phyloP scores from a whole-genome alignment of 1,284 basidiomycete species.

The Sporisorium graminicola region DNA sequence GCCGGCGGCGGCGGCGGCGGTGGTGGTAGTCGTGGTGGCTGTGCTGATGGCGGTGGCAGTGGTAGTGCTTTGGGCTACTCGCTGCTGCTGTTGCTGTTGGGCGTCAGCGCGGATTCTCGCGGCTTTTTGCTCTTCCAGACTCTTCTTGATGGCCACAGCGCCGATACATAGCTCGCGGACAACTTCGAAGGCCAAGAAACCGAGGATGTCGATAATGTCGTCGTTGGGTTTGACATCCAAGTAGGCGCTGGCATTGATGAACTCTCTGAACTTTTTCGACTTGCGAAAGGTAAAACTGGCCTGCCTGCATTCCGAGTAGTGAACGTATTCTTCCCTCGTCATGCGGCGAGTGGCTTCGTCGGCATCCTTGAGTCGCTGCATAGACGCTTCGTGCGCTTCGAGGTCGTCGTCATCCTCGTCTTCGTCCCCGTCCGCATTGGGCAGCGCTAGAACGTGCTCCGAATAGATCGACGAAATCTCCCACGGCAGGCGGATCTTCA shows the following conservation, averaged over 20 bases:
- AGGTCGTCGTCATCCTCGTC: constrained; percentile 89
- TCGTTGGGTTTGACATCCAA: constrained; percentile 92
- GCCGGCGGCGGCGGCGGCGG: too few relatives aligned
- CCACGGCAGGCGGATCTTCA: constrained; percentile 96
- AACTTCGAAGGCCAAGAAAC: constrained; percentile 97
- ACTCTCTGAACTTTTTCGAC: constrained; percentile 96
- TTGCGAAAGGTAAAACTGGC: constrained; percentile 90
- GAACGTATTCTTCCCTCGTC: constrained; percentile 96
- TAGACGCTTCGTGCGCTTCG: constrained; percentile 93
- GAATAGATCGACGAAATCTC: constrained; percentile 91
- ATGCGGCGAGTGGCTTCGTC: constrained; percentile 95
- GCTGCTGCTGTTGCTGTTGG: constrained; percentile 10
- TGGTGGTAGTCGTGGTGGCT: too few relatives aligned
- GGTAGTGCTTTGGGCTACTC: background rate
- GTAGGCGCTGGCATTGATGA: constrained; percentile 88
- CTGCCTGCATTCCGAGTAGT: constrained; percentile 96
- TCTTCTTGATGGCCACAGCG: constrained; percentile 59
- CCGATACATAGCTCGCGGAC: constrained; percentile 86
- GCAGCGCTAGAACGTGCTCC: constrained; percentile 72
- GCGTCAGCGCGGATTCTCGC: constrained; percentile 17
- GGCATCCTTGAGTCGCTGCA: constrained; percentile 82
- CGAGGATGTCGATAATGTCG: constrained; percentile 95
- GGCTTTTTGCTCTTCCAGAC: constrained; percentile 50
- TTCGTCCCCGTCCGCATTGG: constrained; percentile 86
- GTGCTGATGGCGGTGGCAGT: too few relatives aligned